Base-by-base conservation (phyloP, 2,329 filamentous ascomycete species). In the Trichoderma atrobrunneum region DNA sequence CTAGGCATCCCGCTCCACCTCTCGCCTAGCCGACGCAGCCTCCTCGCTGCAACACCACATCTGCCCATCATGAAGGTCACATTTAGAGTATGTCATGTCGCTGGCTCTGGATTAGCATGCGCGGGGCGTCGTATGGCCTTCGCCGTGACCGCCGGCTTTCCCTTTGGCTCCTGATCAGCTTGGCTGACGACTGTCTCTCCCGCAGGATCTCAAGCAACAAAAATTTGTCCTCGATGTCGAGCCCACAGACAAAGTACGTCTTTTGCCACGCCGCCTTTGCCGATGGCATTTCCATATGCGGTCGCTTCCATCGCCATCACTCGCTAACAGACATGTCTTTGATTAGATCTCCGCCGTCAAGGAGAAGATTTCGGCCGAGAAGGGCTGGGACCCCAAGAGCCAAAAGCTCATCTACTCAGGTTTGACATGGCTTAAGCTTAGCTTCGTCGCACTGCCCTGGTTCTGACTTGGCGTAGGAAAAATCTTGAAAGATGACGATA, bases 361-460 rank as follows among this genome's bases (percentile, higher is more conserved):
- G 88, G 90, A 93, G 81, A 97, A 96, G 87, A 97, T 99, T 77
- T 88, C 91, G 36, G 87, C 90, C 75, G 95, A 97, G 83, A 98
- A 98, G 85, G 94, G 94, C 82, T 98, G 95, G 94, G 95, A 97
- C 74, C 89, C 92, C 64, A 90, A 94, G 79, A 88, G 90, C 75
- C 93, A 97, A 85, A 98, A 98, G 87, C 90, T 99, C 80, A 99
- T 99, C 84, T 98, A 98, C 84, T 98, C 96, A 72, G 96, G 95
- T 97, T 88, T 77, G 89, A 78, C 26, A 36, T 24, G 69, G 72
- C 57, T 59, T 14, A 36, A 48, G 10, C 39, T 73, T 69, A 18
- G 63, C 48, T 21, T 12, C 28, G 24, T 63, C 30, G n/a, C 59
- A 21, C 59, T 69, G 43, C 56, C 14, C 63, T 76, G 78, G 66